A percentile compares a stretch with the other conserved stretches of the same genome.
These are phyloP conservation scores for Colletotrichum lupini DNA, from an alignment of 2,329 filamentous ascomycete genomes.

Conservation along the genomic window DNA sequence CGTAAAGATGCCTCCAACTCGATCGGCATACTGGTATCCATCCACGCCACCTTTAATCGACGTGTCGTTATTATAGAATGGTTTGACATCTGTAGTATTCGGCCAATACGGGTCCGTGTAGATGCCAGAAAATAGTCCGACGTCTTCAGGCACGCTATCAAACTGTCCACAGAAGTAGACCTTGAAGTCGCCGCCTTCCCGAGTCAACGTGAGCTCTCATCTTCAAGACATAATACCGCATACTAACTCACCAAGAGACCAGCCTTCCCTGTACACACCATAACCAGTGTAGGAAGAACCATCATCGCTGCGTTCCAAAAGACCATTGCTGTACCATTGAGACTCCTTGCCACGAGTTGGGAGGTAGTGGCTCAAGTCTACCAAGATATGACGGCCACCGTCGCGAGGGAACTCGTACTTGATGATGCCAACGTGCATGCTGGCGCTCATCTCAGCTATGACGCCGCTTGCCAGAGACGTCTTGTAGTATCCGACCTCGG, in stretches of 20 bases:
- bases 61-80: slow-evolving; percentile 62
- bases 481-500: slow-evolving; percentile 64
- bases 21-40: slow-evolving; percentile 62
- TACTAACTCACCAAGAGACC: slow-evolving; percentile 44
- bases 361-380: slow-evolving; percentile 61
- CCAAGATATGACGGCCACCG: slow-evolving; percentile 53
- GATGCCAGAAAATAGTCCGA: slow-evolving; percentile 52
- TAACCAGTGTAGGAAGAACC: slow-evolving; percentile 56
- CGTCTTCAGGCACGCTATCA: slow-evolving; percentile 46
- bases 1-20: slow-evolving; percentile 62
- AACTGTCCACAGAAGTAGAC: slow-evolving; percentile 58
- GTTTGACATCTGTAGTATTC: slow-evolving; percentile 43
- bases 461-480: slow-evolving; percentile 61
- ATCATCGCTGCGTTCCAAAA: slow-evolving; percentile 49
- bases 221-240: rapidly evolving
- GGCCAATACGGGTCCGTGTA: slow-evolving; percentile 57
- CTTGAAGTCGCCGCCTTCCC: slow-evolving; percentile 50
- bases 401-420: slow-evolving; percentile 59
- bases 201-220: not conserved
- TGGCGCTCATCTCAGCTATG: slow-evolving; percentile 58
- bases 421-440: slow-evolving; percentile 61
- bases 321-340: slow-evolving; percentile 54
- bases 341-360: slow-evolving; percentile 51
- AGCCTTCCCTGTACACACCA: slow-evolving; percentile 58
- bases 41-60: slow-evolving; percentile 61